Percentiles rank a stretch among this genome's conserved stretches.
Evolutionary conservation across 371 early-diverging fungal genomes (phyloP).

Genomic region (Mucor lusitanicus): DNA sequence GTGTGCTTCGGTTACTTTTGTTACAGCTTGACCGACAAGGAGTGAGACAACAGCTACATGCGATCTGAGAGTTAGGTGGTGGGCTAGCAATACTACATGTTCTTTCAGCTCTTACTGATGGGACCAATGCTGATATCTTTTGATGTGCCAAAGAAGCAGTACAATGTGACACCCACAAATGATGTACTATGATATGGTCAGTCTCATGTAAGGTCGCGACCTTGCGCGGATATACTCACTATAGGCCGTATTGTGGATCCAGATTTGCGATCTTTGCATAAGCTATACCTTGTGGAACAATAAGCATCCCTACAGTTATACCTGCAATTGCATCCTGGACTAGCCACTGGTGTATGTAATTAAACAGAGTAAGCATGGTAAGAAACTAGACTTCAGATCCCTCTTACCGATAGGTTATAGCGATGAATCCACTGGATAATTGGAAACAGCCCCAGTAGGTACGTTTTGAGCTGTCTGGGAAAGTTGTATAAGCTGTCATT

Average conservation of each 20-base stretch:
- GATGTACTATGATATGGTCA: constrained; percentile 26
- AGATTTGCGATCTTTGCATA: constrained; percentile 83
- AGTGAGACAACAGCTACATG: constrained; percentile 76
- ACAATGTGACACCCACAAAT: constrained; percentile 34
- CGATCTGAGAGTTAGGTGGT: background rate
- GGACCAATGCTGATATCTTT: constrained; percentile 89
- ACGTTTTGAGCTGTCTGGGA: background rate
- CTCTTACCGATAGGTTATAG: constrained; percentile 28
- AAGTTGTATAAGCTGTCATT: background rate
- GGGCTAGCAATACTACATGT: background rate
- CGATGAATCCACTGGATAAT: constrained; percentile 29
- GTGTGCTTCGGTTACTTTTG: constrained; percentile 26
- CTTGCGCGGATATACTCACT: constrained; percentile 35
- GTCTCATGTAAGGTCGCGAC: constrained; percentile 39
- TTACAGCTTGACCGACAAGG: constrained; percentile 68
- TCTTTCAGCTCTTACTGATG: constrained; percentile 38
- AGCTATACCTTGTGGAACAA: constrained; percentile 85
- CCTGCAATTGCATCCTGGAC: constrained; percentile 85
- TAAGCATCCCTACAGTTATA: constrained; percentile 81
- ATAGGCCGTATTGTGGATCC: constrained; percentile 54
- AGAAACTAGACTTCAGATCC: background rate
- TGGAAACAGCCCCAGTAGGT: constrained; percentile 2
- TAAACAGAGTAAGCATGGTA: background rate
- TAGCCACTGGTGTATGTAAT: constrained; percentile 60
- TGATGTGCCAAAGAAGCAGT: constrained; percentile 80